These are phyloP conservation scores for Candida tunisiensis DNA, from an alignment of 1,139 yeast species.

Conservation along the genomic window DNA sequence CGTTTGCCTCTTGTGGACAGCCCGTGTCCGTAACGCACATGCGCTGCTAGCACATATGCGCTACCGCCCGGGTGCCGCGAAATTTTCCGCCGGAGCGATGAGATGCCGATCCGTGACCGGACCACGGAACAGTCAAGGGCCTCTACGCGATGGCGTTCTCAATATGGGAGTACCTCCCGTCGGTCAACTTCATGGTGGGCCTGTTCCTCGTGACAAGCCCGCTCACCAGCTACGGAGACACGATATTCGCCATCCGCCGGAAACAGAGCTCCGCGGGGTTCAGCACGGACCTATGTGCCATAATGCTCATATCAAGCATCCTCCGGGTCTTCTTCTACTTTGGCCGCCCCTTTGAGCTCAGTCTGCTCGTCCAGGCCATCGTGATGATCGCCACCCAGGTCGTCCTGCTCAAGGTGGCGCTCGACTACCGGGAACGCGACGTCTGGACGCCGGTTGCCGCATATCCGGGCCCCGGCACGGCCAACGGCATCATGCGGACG, in stretches of 20 bases:
- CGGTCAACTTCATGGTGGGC: conserved; percentile 7
- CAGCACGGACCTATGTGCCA: conserved; percentile 77
- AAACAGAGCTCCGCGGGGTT: conserved; percentile 60
- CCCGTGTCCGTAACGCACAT: too few relatives aligned
- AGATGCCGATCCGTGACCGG: too few relatives aligned
- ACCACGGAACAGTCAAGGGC: too few relatives aligned
- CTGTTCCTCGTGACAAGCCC: conserved; percentile 39
- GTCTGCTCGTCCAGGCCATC: conserved; percentile 58
- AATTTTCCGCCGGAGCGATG: too few relatives aligned
- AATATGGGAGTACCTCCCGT: not conserved
- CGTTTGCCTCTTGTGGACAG: too few relatives aligned
- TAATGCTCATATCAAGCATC: conserved; percentile 69
- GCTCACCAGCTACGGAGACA: conserved; percentile 69
- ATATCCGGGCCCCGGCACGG: too few relatives aligned
- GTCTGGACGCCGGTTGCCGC: too few relatives aligned
- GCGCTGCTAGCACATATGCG: too few relatives aligned
- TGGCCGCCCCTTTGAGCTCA: conserved; percentile 63
- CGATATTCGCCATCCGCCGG: conserved; percentile 49
- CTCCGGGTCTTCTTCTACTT: conserved; percentile 61
- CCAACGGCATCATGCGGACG: too few relatives aligned
- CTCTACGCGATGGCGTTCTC: too few relatives aligned
- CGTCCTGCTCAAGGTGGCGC: conserved; percentile 41
- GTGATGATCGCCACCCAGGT: conserved; percentile 66
- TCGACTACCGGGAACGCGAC: conserved; percentile 34
- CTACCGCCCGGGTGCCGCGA: too few relatives aligned